phyloP scores from a whole-genome alignment of 2,329 filamentous ascomycete genomes.

The Apiospora saccharicola region DNA sequence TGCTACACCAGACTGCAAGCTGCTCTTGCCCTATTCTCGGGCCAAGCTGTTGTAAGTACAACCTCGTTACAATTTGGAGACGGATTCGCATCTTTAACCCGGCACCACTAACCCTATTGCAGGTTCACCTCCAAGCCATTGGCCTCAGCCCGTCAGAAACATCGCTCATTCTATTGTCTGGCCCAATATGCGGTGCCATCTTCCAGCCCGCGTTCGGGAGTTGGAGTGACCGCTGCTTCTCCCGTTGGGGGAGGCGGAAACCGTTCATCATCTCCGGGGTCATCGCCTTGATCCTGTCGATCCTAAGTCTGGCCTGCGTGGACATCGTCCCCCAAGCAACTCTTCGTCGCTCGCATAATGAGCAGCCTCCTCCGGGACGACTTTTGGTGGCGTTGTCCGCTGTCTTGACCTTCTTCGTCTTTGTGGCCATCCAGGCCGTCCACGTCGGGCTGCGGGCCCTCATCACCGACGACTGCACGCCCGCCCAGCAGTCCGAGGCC shows the following conservation, averaged over 20 bases:
- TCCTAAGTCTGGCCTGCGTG: conserved; percentile 19
- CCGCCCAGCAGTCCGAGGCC: conserved; percentile 10
- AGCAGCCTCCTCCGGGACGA: neutral
- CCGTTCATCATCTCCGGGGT: conserved; percentile 23
- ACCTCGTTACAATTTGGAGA: neutral
- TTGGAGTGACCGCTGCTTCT: conserved; percentile 23
- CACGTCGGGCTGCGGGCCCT: conserved; percentile 20
- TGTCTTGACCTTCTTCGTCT: conserved; percentile 10
- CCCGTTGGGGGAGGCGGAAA: conserved; percentile 16
- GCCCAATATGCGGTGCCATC: conserved; percentile 20
- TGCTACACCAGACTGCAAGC: neutral
- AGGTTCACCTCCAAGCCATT: conserved; percentile 22
- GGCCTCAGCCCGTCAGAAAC: conserved; percentile 21
- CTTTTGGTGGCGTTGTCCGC: neutral
- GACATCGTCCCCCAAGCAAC: conserved; percentile 1
- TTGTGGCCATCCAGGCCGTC: conserved; percentile 17
- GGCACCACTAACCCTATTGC: neutral
- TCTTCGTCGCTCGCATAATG: neutral
- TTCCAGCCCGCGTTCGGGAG: conserved; percentile 17
- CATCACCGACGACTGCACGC: conserved; percentile 13
- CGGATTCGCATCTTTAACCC: neutral
- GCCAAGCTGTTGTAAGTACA: conserved; percentile 20
- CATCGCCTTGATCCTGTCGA: conserved; percentile 9
- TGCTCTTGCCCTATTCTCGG: conserved; percentile 19
- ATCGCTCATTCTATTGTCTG: neutral